Base-by-base conservation (phyloP, 345 rosid genomes). In the Kandelia obovata region DNA sequence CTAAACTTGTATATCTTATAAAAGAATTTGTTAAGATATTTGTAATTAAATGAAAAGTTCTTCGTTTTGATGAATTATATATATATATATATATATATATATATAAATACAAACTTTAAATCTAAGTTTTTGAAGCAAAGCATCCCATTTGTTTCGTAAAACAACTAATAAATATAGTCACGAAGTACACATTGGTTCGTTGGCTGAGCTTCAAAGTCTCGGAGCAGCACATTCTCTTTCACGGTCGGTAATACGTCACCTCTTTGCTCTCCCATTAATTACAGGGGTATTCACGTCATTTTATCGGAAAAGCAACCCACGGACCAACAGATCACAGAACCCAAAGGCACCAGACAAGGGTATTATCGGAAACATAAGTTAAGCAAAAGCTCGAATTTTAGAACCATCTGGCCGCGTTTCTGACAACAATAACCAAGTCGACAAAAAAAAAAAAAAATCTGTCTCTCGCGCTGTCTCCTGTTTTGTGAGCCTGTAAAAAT, bases 151-250 rank as follows among this genome's bases (percentile, higher is more conserved):
- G 37, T 43, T 43, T 10, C 10, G 8, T 25, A 17, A 43, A 25
- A 15, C 28, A 47, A 32, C 19, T 16, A 55, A 35, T 26, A 31
- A 43, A 7, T 21, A 25, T 68, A 16, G 56, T 19, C 23, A 17
- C 23, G 35, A 53, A 62, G 35, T 13, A 5, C 17, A 47, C 23
- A 27, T 25, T 37, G 20, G 35, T 62, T 27, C 53, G 67, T 31
- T 64, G 69, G 75, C 56, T 17, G 69, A 57, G 69, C 75, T 57
- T 51, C 58, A 61, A 73, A 57, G 57, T 53, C 76, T 73, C 67
- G 27, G 21, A 27, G 39, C 57, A 52, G 20, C 56, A 26, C 43
- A 52, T 37, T 53, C 32, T 17, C 58, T 19, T 31, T 21, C 39
- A 13, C 57, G 66, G 66, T 10, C 26, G 21, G 30, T n/a, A 59